Evolutionary conservation across 2,329 filamentous ascomycete species (phyloP), one percentile per base, ranked within the genome.

Genomic region (Colletotrichum orbiculare): DNA sequence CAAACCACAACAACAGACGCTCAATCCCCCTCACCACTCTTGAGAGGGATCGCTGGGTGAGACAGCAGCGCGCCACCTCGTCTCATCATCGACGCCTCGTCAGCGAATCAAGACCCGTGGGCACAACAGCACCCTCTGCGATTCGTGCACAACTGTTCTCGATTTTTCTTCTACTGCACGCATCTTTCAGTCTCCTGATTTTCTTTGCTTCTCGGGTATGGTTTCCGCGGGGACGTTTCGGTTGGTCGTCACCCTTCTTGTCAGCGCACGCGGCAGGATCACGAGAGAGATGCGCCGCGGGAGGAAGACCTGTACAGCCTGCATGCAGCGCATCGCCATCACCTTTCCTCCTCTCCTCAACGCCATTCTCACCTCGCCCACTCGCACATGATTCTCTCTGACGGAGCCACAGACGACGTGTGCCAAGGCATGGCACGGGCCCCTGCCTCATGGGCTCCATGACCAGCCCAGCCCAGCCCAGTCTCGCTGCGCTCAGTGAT

Each of bases 41-140:
- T 25, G 25, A 52, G 39, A 45, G 35, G 3, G 42, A 50, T 49
- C 56, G 48, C 37, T 60, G 50, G 45, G 52, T 53, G 58, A 56
- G 58, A 62, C 62, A 46, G 58, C 58, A 65, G 52, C 58, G 58
- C 62, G 62, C 58, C 58, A 39, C 62, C 17, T 12, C 52, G 58
- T 65, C 62, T 65, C 62, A 65, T 65, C 62, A 65, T 48, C 34
- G 39, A 65, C 41, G 58, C 62, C 58, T 56, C 62, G 48, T n/a
- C 9, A 46, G 12, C 43, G 41, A 61, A 46, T 56, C 25, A 49
- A 7, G 37, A 48, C 45, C 35, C 58, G 43, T 43, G 46, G 38
- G 62, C 15, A 53, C 47, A 53, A 61, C 59, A 52, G 25, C 25
- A 25, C 25, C 25, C 25, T 25, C 25, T 25, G 25, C 25, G 25